phyloP scores from a whole-genome alignment of 768 basidiomycete genomes.

The Collybiopsis confluens region DNA sequence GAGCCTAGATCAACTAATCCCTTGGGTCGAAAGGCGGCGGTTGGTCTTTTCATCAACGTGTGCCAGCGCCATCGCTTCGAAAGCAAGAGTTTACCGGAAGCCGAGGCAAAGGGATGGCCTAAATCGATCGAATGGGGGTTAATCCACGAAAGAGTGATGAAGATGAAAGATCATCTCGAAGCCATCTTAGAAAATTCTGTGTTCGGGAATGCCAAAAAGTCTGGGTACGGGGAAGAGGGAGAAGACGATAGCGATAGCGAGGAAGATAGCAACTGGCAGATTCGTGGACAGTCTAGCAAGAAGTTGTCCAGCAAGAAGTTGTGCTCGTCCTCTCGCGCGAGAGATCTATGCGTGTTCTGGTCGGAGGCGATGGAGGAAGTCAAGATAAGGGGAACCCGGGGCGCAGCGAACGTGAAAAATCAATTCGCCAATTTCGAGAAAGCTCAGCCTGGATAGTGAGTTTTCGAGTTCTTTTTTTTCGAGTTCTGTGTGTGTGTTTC shows the following conservation, averaged over 20 bases:
- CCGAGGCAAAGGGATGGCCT: conserved; percentile 72
- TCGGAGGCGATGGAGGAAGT: conserved; percentile 58
- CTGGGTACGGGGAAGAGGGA: conserved; percentile 11
- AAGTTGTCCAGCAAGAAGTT: no score
- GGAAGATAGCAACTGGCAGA: conserved; percentile 20
- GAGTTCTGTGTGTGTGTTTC: no score
- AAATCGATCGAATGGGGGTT: conserved; percentile 60
- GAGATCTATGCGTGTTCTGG: conserved; percentile 50
- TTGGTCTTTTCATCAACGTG: conserved; percentile 57
- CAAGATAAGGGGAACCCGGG: conserved; percentile 59
- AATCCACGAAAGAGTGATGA: conserved; percentile 49
- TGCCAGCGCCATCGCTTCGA: conserved; percentile 83
- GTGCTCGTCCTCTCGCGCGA: conserved; percentile 4
- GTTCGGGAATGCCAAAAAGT: conserved; percentile 8
- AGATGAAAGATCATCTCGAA: conserved; percentile 43
- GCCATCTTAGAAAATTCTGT: conserved; percentile 48
- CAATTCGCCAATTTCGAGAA: conserved; percentile 80
- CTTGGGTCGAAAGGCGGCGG: conserved; percentile 51
- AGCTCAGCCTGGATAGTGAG: conserved; percentile 88
- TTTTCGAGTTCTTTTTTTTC: conserved; percentile 15
- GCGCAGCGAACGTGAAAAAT: conserved; percentile 61
- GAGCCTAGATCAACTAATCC: conserved; percentile 70
- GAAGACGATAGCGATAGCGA: conserved; percentile 17
- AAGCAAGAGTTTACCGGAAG: conserved; percentile 65
- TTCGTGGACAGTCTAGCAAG: conserved; percentile 13